These are phyloP conservation scores for Cubamyces sp. DNA, from an alignment of 768 basidiomycete species.

Conservation along the genomic window DNA sequence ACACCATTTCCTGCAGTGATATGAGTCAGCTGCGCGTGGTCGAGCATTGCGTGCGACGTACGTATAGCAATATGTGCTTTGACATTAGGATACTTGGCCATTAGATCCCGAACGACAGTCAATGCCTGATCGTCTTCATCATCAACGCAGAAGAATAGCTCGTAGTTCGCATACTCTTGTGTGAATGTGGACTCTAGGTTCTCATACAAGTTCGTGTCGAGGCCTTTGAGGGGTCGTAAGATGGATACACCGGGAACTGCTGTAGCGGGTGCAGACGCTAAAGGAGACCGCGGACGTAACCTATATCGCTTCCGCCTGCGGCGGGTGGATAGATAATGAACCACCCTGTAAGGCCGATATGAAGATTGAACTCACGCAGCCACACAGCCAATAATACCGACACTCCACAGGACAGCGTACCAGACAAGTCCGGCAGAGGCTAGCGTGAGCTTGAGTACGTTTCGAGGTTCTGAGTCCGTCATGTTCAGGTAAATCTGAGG, in stretches of 20 bases:
- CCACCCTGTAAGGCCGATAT: not conserved
- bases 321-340: conserved; percentile 5
- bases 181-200: conserved; percentile 92
- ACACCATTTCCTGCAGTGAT: conserved; percentile 64
- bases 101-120: conserved; percentile 75
- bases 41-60: conserved; percentile 40
- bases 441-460: conserved; percentile 25
- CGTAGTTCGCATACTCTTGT: conserved; percentile 90
- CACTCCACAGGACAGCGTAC: conserved; percentile 47
- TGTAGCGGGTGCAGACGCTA: conserved; percentile 48
- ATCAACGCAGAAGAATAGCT: conserved; percentile 92
- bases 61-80: conserved; percentile 77
- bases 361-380: conserved; percentile 34
- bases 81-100: conserved; percentile 77
- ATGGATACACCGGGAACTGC: conserved; percentile 89
- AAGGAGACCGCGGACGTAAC: conserved; percentile 63
- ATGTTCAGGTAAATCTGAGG: not conserved
- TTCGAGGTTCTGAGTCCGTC: not conserved
- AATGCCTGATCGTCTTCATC: conserved; percentile 88
- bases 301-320: conserved; percentile 78
- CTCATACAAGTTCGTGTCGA: conserved; percentile 95
- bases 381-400: conserved; percentile 34
- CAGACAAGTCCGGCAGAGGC: conserved; percentile 37
- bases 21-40: not conserved
- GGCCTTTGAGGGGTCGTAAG: conserved; percentile 90